Evolutionary conservation across 75 land plant species (phyloP).

Genomic region (Chamaecyparis obtusa): DNA sequence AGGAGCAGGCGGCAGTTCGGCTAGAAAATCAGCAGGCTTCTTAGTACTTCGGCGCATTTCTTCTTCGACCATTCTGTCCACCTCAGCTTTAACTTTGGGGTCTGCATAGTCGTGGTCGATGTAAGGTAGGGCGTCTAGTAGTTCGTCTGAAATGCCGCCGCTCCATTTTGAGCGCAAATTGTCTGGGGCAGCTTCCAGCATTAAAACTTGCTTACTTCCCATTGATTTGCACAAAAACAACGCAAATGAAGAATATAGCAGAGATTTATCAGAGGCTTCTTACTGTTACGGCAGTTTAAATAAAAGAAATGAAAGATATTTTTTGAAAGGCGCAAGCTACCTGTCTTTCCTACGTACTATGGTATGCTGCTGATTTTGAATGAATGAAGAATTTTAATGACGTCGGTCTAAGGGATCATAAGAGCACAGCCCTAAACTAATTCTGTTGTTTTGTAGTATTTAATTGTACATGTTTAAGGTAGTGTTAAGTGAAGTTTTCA

Average conservation of each 20-base stretch:
- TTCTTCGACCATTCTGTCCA: slow-evolving; percentile 80
- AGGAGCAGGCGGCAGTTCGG: slow-evolving; percentile 63
- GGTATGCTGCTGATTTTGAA: too few species aligned
- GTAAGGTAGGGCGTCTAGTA: slow-evolving; percentile 93
- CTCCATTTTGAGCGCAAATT: slow-evolving; percentile 9
- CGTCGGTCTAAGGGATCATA: too few species aligned
- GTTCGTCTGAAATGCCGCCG: slow-evolving; percentile 15
- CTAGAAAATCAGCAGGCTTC: slow-evolving; percentile 84
- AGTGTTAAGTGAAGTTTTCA: too few species aligned
- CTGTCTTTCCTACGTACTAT: too few species aligned
- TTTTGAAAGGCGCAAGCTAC: too few species aligned
- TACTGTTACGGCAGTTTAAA: too few species aligned
- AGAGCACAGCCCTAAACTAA: too few species aligned
- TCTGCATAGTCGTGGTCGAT: slow-evolving; percentile 87
- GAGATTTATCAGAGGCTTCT: not conserved
- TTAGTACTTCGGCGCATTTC: slow-evolving; percentile 81
- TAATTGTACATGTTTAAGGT: too few species aligned
- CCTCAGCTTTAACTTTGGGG: slow-evolving; percentile 78
- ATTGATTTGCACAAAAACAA: not conserved
- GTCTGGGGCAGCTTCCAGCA: slow-evolving; percentile 75
- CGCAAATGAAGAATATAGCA: not conserved
- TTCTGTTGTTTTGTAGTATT: too few species aligned
- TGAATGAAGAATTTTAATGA: too few species aligned
- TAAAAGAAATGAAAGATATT: too few species aligned
- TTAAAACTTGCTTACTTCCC: slow-evolving; percentile 46